Conservation (phyloP, 805 yeast species). For the Ogataea paraovalis region DNA sequence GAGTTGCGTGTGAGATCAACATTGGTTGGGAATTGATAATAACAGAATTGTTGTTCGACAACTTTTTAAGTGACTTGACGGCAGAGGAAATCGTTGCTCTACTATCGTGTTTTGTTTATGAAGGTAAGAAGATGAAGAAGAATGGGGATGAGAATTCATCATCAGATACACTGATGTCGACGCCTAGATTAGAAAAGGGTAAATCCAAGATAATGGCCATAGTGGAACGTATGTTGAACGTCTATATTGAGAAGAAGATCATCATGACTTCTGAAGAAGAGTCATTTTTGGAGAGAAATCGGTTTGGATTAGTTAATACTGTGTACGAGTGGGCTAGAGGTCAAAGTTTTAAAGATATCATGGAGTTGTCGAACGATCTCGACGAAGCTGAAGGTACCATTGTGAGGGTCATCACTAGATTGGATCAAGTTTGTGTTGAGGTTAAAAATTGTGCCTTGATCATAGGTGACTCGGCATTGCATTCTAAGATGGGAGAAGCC, state of each 20-base stretch:
- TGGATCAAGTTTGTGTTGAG: conserved; percentile 93
- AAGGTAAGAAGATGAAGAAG: conserved; percentile 52
- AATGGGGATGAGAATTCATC: conserved; percentile 47
- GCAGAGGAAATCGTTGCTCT: conserved; percentile 97
- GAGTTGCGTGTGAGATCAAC: conserved; percentile 90
- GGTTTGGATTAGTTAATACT: conserved; percentile 89
- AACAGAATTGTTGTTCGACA: conserved; percentile 86
- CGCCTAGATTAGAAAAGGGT: conserved; percentile 80
- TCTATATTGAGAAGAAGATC: conserved; percentile 66
- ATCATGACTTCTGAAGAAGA: conserved; percentile 79
- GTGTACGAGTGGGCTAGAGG: conserved; percentile 99
- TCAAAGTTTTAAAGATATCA: conserved; percentile 83
- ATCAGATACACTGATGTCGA: conserved; percentile 26
- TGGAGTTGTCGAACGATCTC: conserved; percentile 81
- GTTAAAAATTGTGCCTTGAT: conserved; percentile 91
- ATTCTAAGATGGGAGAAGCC: conserved; percentile 84
- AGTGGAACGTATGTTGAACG: conserved; percentile 55
- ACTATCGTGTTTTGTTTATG: conserved; percentile 87
- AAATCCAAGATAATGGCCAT: conserved; percentile 64
- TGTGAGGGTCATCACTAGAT: conserved; percentile 88
- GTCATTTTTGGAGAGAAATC: conserved; percentile 72
- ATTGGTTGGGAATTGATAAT: conserved; percentile 87
- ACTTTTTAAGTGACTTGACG: conserved; percentile 87
- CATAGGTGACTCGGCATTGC: conserved; percentile 89
- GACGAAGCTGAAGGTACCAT: conserved; percentile 77